Percentiles rank a stretch among this genome's conserved stretches.
Evolutionary conservation across 192 early-diverging fungal species (phyloP).

Genomic region (Coemansia sp.): DNA sequence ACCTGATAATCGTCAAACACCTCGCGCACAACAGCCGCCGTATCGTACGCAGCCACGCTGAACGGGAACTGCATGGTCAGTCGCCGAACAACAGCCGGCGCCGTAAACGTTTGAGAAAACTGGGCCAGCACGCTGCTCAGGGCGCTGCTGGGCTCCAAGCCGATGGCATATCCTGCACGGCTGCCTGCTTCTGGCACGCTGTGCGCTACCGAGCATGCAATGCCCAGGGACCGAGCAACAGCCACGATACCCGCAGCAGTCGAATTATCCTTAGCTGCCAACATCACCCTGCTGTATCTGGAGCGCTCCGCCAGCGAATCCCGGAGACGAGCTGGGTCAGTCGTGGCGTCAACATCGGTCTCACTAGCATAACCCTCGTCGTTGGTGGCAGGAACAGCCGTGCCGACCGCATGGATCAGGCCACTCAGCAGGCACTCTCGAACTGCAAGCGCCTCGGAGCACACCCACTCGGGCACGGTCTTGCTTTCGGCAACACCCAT

Average conservation of each 20-base stretch:
- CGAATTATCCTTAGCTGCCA: not conserved
- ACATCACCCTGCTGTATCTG: not conserved
- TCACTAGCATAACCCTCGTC: not conserved
- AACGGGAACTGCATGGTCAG: constrained; percentile 18
- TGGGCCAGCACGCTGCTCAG: constrained; percentile 16
- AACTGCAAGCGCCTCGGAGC: constrained; percentile 2
- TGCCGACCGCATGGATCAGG: constrained; percentile 1
- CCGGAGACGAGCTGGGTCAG: not conserved
- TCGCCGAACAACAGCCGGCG: constrained; percentile 1
- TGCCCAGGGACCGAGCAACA: constrained; percentile 24
- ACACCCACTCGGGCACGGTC: constrained; percentile 11
- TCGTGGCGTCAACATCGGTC: not conserved
- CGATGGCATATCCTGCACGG: not conserved
- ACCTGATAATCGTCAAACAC: not conserved
- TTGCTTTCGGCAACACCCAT: not conserved
- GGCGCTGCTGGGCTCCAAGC: constrained; percentile 16
- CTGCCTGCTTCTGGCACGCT: no score
- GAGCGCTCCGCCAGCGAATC: not conserved
- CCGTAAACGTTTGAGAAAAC: not conserved
- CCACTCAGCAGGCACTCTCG: constrained; percentile 29
- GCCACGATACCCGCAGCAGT: not conserved
- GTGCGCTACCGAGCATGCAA: not conserved
- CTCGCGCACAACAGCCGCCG: constrained; percentile 1
- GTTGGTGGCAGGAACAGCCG: not conserved
- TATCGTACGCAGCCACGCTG: constrained; percentile 1